Evolutionary conservation across 2,329 filamentous ascomycete genomes (phyloP), one percentile per base, ranked within the genome.

Genomic region (Drechslera avenae): DNA sequence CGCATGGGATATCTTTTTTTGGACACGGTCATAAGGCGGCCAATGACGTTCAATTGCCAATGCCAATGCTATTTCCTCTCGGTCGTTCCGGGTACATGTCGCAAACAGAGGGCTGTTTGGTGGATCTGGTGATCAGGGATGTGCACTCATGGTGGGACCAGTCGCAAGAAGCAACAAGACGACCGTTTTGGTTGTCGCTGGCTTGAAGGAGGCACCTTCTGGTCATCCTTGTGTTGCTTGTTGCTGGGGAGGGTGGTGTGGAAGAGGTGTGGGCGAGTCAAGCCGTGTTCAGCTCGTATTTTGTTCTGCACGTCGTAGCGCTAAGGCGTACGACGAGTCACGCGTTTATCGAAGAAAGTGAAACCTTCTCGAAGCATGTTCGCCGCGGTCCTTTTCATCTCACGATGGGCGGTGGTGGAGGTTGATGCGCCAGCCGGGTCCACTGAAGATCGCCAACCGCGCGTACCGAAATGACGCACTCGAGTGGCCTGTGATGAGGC

Each of bases 281-380:
- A 16, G 37, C 39, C 26, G 42, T 28, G 26, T 28, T 28, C 10
- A 12, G 37, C 30, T 40, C 26, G n/a, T 31, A 17, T 23, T 31
- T 33, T 39, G 46, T 31, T 14, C 40, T 46, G 21, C 19, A 5
- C 28, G 14, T 17, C 10, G 23, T 32, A 33, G 44, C 32, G 30
- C 39, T 17, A 30, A 30, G 50, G 44, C 12, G 21, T 37, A 23
- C 36, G 23, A 34, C 44, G 23, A 54, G 52, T 52, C 46, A 48
- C 31, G 40, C 23, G 39, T 48, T 39, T 58, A 21, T 56, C 45
- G 59, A 67, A 63, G 26, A 46, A 56, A 60, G 54, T 62, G 58
- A 67, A 63, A 64, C 58, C 59, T 67, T 66, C 62, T 66, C 59
- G 63, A 66, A 66, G 62, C 57, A 56, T 63, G 62, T 63, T 66